These are phyloP conservation scores for Panicum hallii DNA, from an alignment of 202 grass and related monocot species.

Conservation along the genomic window DNA sequence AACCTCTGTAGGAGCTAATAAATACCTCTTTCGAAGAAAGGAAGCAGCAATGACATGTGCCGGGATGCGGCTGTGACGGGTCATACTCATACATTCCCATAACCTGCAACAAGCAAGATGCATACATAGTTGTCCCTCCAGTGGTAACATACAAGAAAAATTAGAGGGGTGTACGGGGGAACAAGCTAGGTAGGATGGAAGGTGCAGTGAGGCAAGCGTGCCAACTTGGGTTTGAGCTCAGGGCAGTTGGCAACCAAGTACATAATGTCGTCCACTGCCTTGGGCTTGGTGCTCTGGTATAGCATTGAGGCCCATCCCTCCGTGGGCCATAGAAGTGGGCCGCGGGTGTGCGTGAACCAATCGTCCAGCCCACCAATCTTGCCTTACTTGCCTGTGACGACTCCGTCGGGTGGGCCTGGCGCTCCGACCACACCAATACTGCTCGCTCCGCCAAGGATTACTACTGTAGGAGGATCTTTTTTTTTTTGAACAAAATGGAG, in stretches of 20 bases:
- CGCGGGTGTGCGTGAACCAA: too few species aligned
- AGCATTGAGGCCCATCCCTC: not conserved
- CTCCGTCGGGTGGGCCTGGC: too few species aligned
- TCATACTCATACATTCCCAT: not conserved
- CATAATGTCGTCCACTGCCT: not conserved
- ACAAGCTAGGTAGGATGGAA: not conserved
- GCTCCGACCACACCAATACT: too few species aligned
- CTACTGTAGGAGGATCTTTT: too few species aligned
- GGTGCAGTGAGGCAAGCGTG: not conserved
- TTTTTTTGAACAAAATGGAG: too few species aligned
- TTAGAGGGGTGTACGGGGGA: not conserved
- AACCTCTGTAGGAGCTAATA: too few species aligned
- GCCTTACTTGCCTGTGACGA: too few species aligned
- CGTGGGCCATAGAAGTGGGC: too few species aligned
- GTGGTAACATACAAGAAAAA: too few species aligned
- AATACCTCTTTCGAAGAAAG: not conserved
- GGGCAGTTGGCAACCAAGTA: not conserved
- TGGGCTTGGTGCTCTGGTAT: not conserved
- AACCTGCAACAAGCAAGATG: not conserved
- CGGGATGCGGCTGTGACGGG: not conserved
- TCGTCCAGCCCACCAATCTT: too few species aligned
- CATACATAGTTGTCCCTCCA: not conserved
- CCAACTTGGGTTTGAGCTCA: not conserved
- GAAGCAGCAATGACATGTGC: not conserved
- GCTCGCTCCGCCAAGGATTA: too few species aligned